Evolutionary conservation across 495 filamentous ascomycete genomes (phyloP), one percentile per base, ranked within the genome.

Genomic region (Tuber borchii): DNA sequence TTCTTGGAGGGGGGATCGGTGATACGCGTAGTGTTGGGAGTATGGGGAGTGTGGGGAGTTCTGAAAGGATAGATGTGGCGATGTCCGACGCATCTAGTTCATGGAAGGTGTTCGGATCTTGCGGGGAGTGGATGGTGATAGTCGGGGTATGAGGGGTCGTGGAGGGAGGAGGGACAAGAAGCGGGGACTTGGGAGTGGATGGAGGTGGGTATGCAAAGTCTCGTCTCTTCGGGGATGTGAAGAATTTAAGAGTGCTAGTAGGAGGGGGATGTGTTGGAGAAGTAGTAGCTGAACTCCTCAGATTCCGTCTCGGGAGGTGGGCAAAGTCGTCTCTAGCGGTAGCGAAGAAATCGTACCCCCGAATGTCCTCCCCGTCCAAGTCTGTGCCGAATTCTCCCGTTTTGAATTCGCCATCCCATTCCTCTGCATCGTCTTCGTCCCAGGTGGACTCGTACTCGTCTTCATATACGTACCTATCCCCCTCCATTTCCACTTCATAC

Each of bases 321-420:
- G 14, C 12, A 65, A 65, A 31, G 56, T 65, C 51, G 3, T 56
- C 56, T 31, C 56, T 65, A 1, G n/a, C 7, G 8, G 56, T 65
- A 12, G 56, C 2, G 56, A 65, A 31, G 56, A 65, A 65, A 65
- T 65, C 56, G 26, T 65, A 65, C 5, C 56, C 56, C 0, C 56
- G 56, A 31, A 65, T 2, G 26, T 65, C 56, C 12, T 56, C 48
- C 8, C n/a, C 56, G n/a, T 65, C n/a, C 56, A n/a, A 31, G 2
- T 7, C n/a, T 16, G 0, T 31, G n/a, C 9, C 26, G 12, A 65
- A 65, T 6, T 65, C 56, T 10, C 56, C 56, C 3, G n/a, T 65
- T 65, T 65, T 65, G 56, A 65, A 65, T 31, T 65, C 56, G n/a
- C 56, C 56, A n/a, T 31, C 56, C 56, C 56, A 65, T 65, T 65